Conservation (phyloP, 148 eudicot species). For the Rhododendron molle region DNA sequence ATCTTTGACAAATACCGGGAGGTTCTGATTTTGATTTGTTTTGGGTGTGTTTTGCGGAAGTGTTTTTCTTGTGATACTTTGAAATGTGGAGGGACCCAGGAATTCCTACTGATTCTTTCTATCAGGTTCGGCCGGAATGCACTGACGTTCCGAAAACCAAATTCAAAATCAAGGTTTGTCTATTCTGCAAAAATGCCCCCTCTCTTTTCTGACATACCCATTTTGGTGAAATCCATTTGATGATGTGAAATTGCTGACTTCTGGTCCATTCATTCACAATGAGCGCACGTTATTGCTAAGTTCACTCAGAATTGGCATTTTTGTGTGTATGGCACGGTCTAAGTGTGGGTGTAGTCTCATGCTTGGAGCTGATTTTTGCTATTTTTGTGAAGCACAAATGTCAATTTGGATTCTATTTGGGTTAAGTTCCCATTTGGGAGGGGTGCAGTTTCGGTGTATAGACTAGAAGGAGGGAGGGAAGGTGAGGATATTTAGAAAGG, state of each 20-base stretch:
- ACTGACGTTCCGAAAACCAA: constrained; percentile 87
- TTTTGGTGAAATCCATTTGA: constrained; percentile 1
- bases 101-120: constrained; percentile 74
- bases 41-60: constrained; percentile 6
- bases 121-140: constrained; percentile 78
- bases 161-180: constrained; percentile 88
- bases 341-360: background rate
- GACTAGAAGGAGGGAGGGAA: background rate
- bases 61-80: constrained; percentile 7
- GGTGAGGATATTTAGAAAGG: background rate
- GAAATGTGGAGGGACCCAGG: constrained; percentile 80
- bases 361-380: background rate
- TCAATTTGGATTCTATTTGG: background rate
- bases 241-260: background rate
- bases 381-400: background rate
- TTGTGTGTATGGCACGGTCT: background rate
- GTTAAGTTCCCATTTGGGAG: background rate
- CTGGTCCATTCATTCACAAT: background rate
- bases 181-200: background rate
- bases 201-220: background rate
- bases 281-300: background rate
- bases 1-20: constrained; percentile 8
- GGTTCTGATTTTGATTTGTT: background rate
- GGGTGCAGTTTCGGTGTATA: background rate
- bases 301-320: background rate